These are phyloP conservation scores for Candida pseudoglaebosa DNA, from an alignment of 805 yeast genomes.

Conservation along the genomic window DNA sequence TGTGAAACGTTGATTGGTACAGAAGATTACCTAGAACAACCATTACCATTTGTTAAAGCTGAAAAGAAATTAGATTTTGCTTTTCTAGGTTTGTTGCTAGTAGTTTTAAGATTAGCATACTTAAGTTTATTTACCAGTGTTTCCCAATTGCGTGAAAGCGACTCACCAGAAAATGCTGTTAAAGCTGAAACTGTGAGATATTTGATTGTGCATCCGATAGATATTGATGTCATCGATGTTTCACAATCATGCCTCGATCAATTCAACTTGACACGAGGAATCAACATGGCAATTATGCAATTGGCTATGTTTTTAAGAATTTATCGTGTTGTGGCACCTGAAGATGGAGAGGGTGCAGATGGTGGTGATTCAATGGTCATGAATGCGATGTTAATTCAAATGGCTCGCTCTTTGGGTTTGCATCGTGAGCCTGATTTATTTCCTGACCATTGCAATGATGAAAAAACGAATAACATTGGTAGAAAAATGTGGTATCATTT, in stretches of 20 bases:
- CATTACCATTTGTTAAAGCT: conserved; percentile 19
- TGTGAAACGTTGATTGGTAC: conserved; percentile 4
- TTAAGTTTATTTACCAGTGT: conserved; percentile 29
- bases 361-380: conserved; percentile 57
- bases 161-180: conserved; percentile 18
- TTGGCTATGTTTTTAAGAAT: conserved; percentile 49
- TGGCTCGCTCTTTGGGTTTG: conserved; percentile 64
- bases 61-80: conserved; percentile 29
- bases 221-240: conserved; percentile 24
- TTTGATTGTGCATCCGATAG: conserved; percentile 26
- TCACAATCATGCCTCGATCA: conserved; percentile 35
- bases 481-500: conserved; percentile 56
- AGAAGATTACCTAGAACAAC: conserved; percentile 16
- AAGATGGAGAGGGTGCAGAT: conserved; percentile 54
- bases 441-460: conserved; percentile 19
- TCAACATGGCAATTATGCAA: conserved; percentile 51
- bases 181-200: conserved; percentile 21
- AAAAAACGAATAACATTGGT: conserved; percentile 41
- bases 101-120: conserved; percentile 31
- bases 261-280: conserved; percentile 31
- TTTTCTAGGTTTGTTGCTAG: conserved; percentile 27
- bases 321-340: conserved; percentile 47
- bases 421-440: conserved; percentile 59
- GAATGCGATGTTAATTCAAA: conserved; percentile 54
- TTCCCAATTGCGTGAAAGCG: conserved; percentile 22